phyloP scores from a whole-genome alignment of 305 asterid species.

The Fraxinus paxiana region DNA sequence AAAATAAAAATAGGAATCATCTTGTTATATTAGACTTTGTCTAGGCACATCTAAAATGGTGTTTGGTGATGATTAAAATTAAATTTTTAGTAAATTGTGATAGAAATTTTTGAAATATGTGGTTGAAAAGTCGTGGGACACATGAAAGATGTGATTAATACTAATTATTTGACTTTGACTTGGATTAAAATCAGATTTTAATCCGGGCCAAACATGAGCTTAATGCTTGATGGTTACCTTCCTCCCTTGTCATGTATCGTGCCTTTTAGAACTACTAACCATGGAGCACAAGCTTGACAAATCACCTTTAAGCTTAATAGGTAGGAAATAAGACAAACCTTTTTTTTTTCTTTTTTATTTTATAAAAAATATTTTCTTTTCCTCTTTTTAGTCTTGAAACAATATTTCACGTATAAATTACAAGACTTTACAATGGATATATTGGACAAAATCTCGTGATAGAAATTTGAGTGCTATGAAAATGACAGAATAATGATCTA shows the following conservation, averaged over 20 bases:
- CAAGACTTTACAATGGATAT: background rate
- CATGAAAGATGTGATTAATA: too few species aligned
- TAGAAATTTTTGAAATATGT: too few species aligned
- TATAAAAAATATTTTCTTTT: background rate
- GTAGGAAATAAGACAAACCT: background rate
- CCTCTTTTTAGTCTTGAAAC: background rate
- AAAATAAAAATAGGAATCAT: background rate
- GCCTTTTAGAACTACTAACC: background rate
- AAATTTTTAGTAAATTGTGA: too few species aligned
- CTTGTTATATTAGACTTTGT: background rate
- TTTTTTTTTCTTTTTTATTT: background rate
- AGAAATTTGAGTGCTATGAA: background rate
- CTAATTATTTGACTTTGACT: too few species aligned
- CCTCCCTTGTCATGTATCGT: background rate
- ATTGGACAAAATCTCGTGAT: background rate
- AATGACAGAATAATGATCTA: background rate
- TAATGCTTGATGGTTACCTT: background rate
- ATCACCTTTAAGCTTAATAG: background rate
- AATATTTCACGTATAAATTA: background rate
- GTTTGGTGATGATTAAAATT: too few species aligned
- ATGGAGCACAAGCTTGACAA: background rate
- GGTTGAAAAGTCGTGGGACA: too few species aligned
- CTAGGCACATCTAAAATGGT: background rate
- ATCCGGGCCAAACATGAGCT: too few species aligned
- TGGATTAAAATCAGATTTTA: too few species aligned